Evolutionary conservation across 1,139 yeast genomes (phyloP).

Genomic region (Zygosaccharomyces sapae): DNA sequence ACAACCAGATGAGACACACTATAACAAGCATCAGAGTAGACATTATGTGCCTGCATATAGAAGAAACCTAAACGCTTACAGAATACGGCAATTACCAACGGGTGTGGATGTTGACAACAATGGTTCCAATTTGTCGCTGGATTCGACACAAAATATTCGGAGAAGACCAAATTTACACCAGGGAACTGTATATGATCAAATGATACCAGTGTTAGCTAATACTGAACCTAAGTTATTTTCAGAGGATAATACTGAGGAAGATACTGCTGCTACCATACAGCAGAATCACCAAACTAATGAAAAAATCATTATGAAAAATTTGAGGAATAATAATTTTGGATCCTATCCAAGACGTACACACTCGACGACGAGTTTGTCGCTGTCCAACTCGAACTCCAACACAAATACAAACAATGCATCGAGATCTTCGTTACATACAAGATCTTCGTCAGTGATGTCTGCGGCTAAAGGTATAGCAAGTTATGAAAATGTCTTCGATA

Average conservation of each 20-base stretch:
- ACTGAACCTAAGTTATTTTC: constrained; percentile 10
- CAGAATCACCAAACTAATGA: constrained; percentile 19
- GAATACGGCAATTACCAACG: constrained; percentile 13
- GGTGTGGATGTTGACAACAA: constrained; percentile 23
- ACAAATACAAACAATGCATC: constrained; percentile 16
- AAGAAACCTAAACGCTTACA: constrained; percentile 33
- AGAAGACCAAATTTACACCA: constrained; percentile 14
- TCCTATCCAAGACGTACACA: constrained; percentile 38
- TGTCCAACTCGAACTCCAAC: constrained; percentile 19
- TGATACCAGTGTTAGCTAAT: constrained; percentile 32
- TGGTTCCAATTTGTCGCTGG: constrained; percentile 30
- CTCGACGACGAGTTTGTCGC: constrained; percentile 28
- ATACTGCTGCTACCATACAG: constrained; percentile 4
- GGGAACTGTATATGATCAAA: constrained; percentile 29
- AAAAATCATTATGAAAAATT: constrained; percentile 23
- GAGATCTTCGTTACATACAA: constrained; percentile 26
- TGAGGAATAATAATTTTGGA: constrained; percentile 32
- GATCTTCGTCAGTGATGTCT: constrained; percentile 24
- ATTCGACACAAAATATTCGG: constrained; percentile 16
- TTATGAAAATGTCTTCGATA: constrained; percentile 25
- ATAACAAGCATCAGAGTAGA: constrained; percentile 15
- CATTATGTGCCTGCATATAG: constrained; percentile 40
- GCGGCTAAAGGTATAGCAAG: constrained; percentile 12
- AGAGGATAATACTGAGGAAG: constrained; percentile 9
- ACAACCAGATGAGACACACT: constrained; percentile 14